Evolutionary conservation across 495 filamentous ascomycete species (phyloP).

Genomic region (Schizothecium vesticola): DNA sequence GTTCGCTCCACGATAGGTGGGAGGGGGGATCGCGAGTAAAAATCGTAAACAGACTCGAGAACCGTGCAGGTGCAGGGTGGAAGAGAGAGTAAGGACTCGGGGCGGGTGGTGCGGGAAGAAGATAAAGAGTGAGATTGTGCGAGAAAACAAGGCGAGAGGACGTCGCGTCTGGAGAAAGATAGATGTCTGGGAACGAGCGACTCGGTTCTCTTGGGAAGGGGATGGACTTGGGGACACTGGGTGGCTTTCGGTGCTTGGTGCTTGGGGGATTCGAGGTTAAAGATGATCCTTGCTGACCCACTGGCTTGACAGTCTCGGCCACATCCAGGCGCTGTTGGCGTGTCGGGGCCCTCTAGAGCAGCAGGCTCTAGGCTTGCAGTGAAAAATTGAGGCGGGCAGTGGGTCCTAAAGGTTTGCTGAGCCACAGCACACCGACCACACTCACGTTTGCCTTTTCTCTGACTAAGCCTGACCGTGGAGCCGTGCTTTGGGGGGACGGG

Average conservation of each 20-base stretch:
- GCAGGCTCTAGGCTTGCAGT: background rate
- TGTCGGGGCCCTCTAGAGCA: background rate
- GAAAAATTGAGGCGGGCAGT: background rate
- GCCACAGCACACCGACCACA: background rate
- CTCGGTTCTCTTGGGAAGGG: background rate
- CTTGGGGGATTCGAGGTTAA: conserved; percentile 28
- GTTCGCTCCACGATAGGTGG: background rate
- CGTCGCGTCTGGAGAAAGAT: background rate
- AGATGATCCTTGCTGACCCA: conserved; percentile 31
- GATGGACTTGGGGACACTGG: conserved; percentile 10
- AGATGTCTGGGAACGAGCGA: background rate
- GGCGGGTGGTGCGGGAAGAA: background rate
- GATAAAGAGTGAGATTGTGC: conserved; percentile 5
- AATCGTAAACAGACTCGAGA: background rate
- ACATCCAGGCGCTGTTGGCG: background rate
- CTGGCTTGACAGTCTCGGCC: conserved; percentile 11
- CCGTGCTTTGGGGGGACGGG: background rate
- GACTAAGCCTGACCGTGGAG: conserved; percentile 6
- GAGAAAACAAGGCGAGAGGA: conserved; percentile 2
- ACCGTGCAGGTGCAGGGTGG: background rate
- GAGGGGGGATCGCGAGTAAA: background rate
- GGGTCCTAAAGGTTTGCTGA: background rate
- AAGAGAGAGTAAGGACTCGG: background rate
- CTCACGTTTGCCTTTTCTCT: background rate
- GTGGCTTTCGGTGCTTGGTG: conserved; percentile 14